Conservation (phyloP, 495 filamentous ascomycete species). For the Annulohypoxylon stygium region DNA sequence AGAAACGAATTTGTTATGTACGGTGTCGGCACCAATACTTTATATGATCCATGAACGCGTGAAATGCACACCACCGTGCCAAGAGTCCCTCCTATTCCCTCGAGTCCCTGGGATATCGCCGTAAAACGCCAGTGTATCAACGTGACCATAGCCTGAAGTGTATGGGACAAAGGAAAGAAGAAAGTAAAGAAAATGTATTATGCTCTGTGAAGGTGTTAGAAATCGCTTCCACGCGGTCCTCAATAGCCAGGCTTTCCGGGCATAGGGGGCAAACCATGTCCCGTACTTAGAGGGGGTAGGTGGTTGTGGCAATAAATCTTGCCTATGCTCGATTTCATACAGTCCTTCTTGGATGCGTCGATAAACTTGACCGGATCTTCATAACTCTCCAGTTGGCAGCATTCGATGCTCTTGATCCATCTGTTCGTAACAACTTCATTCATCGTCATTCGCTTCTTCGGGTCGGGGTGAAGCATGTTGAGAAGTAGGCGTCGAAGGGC, state of each 20-base stretch:
- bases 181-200: background rate
- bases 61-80: conserved; percentile 29
- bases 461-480: conserved; percentile 82
- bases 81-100: conserved; percentile 15
- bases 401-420: conserved; percentile 76
- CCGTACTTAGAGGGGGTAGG: conserved; percentile 58
- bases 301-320: conserved; percentile 66
- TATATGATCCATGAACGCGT: conserved; percentile 43
- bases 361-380: conserved; percentile 65
- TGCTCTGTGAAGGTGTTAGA: conserved; percentile 1
- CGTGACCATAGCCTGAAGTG: conserved; percentile 20
- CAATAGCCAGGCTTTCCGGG: conserved; percentile 62
- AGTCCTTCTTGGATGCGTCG: conserved; percentile 65
- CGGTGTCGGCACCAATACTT: conserved; percentile 46
- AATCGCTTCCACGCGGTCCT: background rate
- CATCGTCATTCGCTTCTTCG: conserved; percentile 73
- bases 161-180: conserved; percentile 27
- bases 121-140: conserved; percentile 40
- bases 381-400: conserved; percentile 74
- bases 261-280: conserved; percentile 62
- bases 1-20: conserved; percentile 39
- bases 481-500: conserved; percentile 72
- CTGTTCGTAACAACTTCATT: conserved; percentile 70
- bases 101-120: conserved; percentile 37
- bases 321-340: conserved; percentile 52